Base-by-base conservation (phyloP, 225 moss, liverwort and hornwort species). In the Asterella californica region DNA sequence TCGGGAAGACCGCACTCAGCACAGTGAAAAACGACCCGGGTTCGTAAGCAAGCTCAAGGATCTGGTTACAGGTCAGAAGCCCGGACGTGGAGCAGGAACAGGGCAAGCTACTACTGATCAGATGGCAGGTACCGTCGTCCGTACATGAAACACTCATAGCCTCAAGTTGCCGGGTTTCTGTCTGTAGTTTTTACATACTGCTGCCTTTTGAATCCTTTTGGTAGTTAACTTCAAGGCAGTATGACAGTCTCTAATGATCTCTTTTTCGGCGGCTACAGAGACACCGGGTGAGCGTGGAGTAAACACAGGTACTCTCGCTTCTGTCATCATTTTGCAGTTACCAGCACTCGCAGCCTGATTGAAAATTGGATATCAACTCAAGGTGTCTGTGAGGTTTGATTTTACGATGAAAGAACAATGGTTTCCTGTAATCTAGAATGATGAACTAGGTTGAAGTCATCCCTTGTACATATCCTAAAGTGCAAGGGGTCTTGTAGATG, bases 21-120 rank as follows among this genome's bases (percentile, higher is more conserved):
- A 21, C 9, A 19, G 30, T 10, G 46, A 25, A 11, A 15, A 64
- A 19, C 52, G 69, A 15, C 27, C 74, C 6, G 65, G 82, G 66
- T 15, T 81, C 10, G 4, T 70, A 0, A 37, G 24, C 37, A 82
- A 65, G 79, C 19, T 85, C 48, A 82, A 74, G 76, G 79, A 73
- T 70, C 14, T 86, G 65, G 67, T 83, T 9, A 80, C 82, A 0
- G 83, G 73, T 34, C 80, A 83, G n/a, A 83, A 80, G 73, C 50
- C 77, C n/a, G 66, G 65, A 14, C 73, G 80, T 49, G 83, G 83
- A 21, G 30, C 74, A 48, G 73, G 66, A 36, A 77, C 83, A 34
- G 74, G 70, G 0, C 62, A 76, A 15, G 85, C 78, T 24, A 79
- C 85, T 21, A 21, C 25, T 6, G 83, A 42, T 36, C 60, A 76